A percentile compares a stretch with the other conserved stretches of the same genome.
Evolutionary conservation across 2,329 filamentous ascomycete genomes (phyloP).

Genomic region (Aureobasidium subglaciale): DNA sequence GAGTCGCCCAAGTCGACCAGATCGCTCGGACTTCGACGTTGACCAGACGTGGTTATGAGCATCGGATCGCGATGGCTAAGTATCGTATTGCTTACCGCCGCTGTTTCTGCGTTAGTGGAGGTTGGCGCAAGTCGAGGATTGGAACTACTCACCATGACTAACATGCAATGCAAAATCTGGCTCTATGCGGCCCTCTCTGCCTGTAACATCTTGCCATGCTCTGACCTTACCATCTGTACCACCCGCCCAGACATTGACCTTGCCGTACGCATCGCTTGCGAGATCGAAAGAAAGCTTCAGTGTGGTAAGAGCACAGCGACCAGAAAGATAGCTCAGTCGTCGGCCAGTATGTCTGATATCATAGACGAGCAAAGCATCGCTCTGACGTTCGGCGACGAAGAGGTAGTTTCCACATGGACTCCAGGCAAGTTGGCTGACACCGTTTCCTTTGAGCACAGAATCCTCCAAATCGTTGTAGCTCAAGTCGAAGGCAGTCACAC

Average conservation of each 20-base stretch:
- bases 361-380: conserved; percentile 50
- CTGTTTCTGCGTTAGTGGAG: neutral
- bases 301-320: conserved; percentile 40
- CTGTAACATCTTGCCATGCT: conserved; percentile 43
- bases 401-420: conserved; percentile 52
- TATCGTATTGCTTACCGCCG: conserved; percentile 14
- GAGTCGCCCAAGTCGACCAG: neutral
- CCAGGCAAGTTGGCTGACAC: conserved; percentile 52
- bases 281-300: conserved; percentile 53
- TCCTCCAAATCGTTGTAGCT: conserved; percentile 28
- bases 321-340: conserved; percentile 43
- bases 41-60: conserved; percentile 14
- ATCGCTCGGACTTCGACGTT: neutral
- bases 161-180: conserved; percentile 37
- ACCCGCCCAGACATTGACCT: conserved; percentile 53
- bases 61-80: conserved; percentile 11
- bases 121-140: neutral
- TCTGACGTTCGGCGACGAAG: conserved; percentile 51
- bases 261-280: conserved; percentile 23
- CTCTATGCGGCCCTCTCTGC: conserved; percentile 33
- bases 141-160: neutral
- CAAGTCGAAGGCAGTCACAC: conserved; percentile 46
- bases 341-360: conserved; percentile 51
- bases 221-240: conserved; percentile 46
- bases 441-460: conserved; percentile 38